These are phyloP conservation scores for Candida morakotiae DNA, from an alignment of 805 yeast genomes.

Conservation along the genomic window DNA sequence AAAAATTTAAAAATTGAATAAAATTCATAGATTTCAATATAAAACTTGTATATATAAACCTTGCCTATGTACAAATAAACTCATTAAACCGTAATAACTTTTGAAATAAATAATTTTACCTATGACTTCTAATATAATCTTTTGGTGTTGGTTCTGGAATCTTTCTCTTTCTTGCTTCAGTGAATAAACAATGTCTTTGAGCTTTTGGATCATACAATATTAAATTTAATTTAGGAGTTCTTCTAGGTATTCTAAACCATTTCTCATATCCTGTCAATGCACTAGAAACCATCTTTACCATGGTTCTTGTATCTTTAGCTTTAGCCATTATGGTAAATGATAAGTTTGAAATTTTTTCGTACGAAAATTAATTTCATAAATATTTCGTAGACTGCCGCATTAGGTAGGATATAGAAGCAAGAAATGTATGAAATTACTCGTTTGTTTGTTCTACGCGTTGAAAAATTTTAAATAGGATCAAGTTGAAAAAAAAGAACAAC, in stretches of 20 bases:
- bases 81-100: not conserved
- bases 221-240: constrained; percentile 73
- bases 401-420: constrained; percentile 1
- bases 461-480: constrained; percentile 2
- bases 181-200: constrained; percentile 85
- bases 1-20: constrained; percentile 6
- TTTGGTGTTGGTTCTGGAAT: constrained; percentile 45
- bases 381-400: constrained; percentile 8
- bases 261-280: constrained; percentile 89
- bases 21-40: not conserved
- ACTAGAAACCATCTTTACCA: constrained; percentile 80
- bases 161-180: constrained; percentile 84
- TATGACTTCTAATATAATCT: constrained; percentile 29
- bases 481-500: constrained; percentile 4
- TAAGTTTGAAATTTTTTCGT: not conserved
- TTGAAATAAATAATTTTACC: too few species aligned
- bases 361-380: not conserved
- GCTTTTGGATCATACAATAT: constrained; percentile 85
- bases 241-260: constrained; percentile 76
- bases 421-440: not conserved
- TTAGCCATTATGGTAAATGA: constrained; percentile 27
- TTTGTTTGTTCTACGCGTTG: constrained; percentile 1
- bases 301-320: constrained; percentile 67
- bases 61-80: constrained; percentile 5
- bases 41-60: not conserved